These are phyloP conservation scores for Podila horticola DNA, from an alignment of 192 early-diverging fungal species.

Conservation along the genomic window DNA sequence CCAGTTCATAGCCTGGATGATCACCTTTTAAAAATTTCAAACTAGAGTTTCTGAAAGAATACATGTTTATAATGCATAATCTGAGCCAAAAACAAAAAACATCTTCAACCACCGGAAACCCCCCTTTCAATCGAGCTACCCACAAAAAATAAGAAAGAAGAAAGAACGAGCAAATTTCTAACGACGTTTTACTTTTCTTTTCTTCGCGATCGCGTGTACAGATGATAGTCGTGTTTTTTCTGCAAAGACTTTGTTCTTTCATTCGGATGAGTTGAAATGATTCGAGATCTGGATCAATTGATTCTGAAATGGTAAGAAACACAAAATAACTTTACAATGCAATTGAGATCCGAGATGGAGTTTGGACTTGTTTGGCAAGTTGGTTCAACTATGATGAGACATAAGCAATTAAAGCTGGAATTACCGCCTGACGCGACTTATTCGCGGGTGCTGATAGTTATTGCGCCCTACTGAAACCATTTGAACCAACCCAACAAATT, in stretches of 20 bases:
- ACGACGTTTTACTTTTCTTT: not conserved
- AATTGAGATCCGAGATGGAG: not conserved
- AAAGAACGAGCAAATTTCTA: not conserved
- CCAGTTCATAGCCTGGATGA: slow-evolving; percentile 42
- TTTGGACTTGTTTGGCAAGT: not conserved
- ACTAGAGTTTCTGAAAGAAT: slow-evolving; percentile 68
- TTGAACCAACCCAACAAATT: not conserved
- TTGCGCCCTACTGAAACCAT: slow-evolving; percentile 64
- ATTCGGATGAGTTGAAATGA: not conserved
- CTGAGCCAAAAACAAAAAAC: slow-evolving; percentile 36
- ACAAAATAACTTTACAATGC: not conserved
- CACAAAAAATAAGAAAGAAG: not conserved
- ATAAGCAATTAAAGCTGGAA: slow-evolving; percentile 77
- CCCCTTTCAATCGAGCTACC: not conserved
- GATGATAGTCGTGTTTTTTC: not conserved
- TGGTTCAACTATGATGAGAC: slow-evolving; percentile 61
- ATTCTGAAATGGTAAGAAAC: slow-evolving; percentile 10
- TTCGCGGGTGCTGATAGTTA: slow-evolving; percentile 65
- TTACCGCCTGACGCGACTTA: slow-evolving; percentile 72
- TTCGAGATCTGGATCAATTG: not conserved
- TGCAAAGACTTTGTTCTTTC: not conserved
- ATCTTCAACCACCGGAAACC: not conserved
- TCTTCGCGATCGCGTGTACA: not conserved
- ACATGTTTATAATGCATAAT: slow-evolving; percentile 59
- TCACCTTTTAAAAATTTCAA: slow-evolving; percentile 59